A percentile compares a stretch with the other conserved stretches of the same genome.
These are phyloP conservation scores for Cystobasidium pallidum DNA, from an alignment of 1,284 basidiomycete genomes.

Conservation along the genomic window DNA sequence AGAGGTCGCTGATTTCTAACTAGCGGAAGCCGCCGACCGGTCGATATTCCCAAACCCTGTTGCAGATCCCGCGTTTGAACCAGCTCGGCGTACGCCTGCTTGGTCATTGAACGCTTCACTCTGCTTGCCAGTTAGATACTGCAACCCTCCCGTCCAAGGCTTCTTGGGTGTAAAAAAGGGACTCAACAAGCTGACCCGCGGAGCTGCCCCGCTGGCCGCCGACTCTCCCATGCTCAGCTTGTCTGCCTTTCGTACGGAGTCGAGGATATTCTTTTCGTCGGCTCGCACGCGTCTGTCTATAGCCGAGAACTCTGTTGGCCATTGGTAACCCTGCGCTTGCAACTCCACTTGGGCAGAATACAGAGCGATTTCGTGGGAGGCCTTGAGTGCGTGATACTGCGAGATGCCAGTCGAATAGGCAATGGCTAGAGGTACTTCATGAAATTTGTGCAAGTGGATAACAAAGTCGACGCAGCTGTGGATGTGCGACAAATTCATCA, in stretches of 20 bases:
- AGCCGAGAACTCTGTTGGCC: conserved; percentile 41
- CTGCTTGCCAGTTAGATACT: conserved; percentile 35
- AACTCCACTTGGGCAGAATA: conserved; percentile 41
- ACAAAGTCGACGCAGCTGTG: conserved; percentile 78
- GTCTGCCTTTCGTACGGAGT: not conserved
- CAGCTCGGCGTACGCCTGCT: not conserved
- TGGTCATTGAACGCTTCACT: not conserved
- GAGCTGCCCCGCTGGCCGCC: conserved; percentile 6
- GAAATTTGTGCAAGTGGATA: conserved; percentile 72
- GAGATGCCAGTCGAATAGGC: conserved; percentile 80
- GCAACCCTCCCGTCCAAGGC: conserved; percentile 26
- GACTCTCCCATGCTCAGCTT: conserved; percentile 3
- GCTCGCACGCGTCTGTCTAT: conserved; percentile 35
- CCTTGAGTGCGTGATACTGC: conserved; percentile 83
- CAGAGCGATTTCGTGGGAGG: conserved; percentile 76
- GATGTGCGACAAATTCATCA: not conserved
- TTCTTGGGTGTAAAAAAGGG: not conserved
- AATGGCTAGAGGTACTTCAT: conserved; percentile 69
- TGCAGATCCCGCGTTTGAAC: not conserved
- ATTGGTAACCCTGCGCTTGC: conserved; percentile 10
- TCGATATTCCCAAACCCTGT: not conserved
- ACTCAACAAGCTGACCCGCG: conserved; percentile 23
- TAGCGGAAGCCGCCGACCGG: not conserved
- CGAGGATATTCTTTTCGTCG: conserved; percentile 28
- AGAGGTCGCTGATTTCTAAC: not conserved